Evolutionary conservation across 2,329 filamentous ascomycete species (phyloP).

Genomic region (Fusarium sp.): DNA sequence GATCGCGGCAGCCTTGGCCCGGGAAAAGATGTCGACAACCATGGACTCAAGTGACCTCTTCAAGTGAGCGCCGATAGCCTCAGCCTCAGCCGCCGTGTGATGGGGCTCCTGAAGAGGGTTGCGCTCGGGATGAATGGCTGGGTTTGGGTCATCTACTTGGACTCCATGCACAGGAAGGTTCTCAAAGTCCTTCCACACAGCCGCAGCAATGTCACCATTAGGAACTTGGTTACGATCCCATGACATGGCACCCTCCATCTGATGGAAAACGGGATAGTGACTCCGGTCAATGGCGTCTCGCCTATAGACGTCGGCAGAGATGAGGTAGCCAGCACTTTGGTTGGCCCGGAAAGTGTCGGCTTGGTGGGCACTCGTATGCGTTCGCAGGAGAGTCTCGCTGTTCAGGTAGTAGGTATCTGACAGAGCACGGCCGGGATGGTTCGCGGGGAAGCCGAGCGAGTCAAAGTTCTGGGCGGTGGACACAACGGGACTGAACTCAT

Average conservation of each 20-base stretch:
- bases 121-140: conserved; percentile 77
- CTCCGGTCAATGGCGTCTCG: conserved; percentile 94
- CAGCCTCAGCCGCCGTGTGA: conserved; percentile 80
- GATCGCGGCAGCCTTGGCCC: conserved; percentile 74
- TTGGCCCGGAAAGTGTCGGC: conserved; percentile 81
- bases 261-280: conserved; percentile 97
- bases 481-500: conserved; percentile 84
- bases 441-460: conserved; percentile 87
- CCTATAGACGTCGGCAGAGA: conserved; percentile 94
- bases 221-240: conserved; percentile 79
- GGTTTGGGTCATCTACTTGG: conserved; percentile 84
- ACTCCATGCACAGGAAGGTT: conserved; percentile 78
- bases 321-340: conserved; percentile 82
- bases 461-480: conserved; percentile 92
- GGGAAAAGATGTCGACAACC: conserved; percentile 88
- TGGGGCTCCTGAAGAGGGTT: conserved; percentile 83
- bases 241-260: conserved; percentile 94
- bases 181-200: conserved; percentile 77
- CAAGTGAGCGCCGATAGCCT: conserved; percentile 84
- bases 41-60: conserved; percentile 91
- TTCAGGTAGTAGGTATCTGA: conserved; percentile 98
- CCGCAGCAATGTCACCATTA: conserved; percentile 68
- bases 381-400: conserved; percentile 82
- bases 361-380: conserved; percentile 95
- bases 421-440: conserved; percentile 87